Evolutionary conservation across 371 early-diverging fungal genomes (phyloP), one percentile per base, ranked within the genome.

Genomic region (Zychaea mexicana): DNA sequence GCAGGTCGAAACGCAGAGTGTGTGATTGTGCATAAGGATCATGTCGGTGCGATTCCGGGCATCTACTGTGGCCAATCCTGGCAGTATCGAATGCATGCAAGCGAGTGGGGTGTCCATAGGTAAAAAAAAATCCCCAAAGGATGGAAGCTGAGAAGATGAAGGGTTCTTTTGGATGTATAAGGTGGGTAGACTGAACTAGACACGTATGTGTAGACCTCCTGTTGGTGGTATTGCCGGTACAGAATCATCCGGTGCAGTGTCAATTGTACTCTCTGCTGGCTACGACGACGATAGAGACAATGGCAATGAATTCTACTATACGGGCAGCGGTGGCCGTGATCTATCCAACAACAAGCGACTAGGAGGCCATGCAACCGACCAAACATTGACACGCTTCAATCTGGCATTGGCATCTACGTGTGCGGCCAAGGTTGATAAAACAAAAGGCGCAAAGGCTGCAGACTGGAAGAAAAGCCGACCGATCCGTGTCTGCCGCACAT

Each of bases 41-140:
- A 87, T 57, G 61, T 78, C 8, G 90, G 90, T 0, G 61, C 81
- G 4, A 87, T 89, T 42, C 88, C 88, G 0, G 88, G 88, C 15
- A 69, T 89, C 17, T 79, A 78, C 38, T 86, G 85, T 52, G 88
- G 90, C 0, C 84, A 81, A 36, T 65, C 69, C 10, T 88, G 84
- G 86, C 49, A 47, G 19, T 76, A 67, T 55, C 69, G 85, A 9
- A 67, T 78, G 13, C 63, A 77, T 13, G 64, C 69, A 19, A 68
- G 74, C 22, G 84, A 79, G 13, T 77, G 84, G 55, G 90, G 87
- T 6, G 78, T 88, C 8, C 90, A 88, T 47, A 69, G 87, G 74
- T 77, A 65, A 56, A 59, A 19, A n/a, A n/a, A n/a, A n/a, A n/a
- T n/a, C n/a, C n/a, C n/a, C n/a, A n/a, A n/a, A n/a, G n/a, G n/a